A percentile compares a stretch with the other conserved stretches of the same genome.
These are phyloP conservation scores for Colletotrichum siamense DNA, from an alignment of 2,329 filamentous ascomycete genomes.

Conservation along the genomic window DNA sequence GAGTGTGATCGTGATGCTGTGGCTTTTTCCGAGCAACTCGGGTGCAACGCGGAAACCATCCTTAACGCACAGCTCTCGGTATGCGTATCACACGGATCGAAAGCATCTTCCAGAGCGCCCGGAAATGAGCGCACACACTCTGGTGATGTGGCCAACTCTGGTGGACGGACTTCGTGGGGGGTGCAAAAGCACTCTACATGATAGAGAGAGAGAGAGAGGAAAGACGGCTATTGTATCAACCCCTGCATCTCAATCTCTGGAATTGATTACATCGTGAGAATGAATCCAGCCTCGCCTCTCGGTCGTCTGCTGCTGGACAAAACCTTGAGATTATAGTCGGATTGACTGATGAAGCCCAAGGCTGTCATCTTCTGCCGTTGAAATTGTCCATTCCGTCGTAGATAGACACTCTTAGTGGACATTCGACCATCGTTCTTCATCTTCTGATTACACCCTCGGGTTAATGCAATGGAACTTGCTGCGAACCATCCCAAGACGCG, in stretches of 20 bases:
- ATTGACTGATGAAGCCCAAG: too few species aligned
- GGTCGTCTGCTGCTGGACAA: too few species aligned
- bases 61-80: not conserved
- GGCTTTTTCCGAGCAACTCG: not conserved
- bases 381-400: not conserved
- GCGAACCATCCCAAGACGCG: not conserved
- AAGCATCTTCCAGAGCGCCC: accelerated
- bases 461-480: not conserved
- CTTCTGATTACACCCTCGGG: too few species aligned
- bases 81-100: not conserved
- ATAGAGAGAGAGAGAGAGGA: not conserved
- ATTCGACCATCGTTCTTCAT: not conserved
- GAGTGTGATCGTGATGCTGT: not conserved
- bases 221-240: too few species aligned
- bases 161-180: not conserved
- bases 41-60: not conserved
- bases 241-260: too few species aligned
- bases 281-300: not conserved
- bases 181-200: accelerated
- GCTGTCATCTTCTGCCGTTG: accelerated
- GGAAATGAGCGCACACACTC: not conserved
- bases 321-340: too few species aligned
- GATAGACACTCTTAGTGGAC: not conserved
- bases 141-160: not conserved
- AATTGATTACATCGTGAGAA: too few species aligned